phyloP scores from a whole-genome alignment of 2,329 filamentous ascomycete genomes.

The Beauveria scarabaeidicola region DNA sequence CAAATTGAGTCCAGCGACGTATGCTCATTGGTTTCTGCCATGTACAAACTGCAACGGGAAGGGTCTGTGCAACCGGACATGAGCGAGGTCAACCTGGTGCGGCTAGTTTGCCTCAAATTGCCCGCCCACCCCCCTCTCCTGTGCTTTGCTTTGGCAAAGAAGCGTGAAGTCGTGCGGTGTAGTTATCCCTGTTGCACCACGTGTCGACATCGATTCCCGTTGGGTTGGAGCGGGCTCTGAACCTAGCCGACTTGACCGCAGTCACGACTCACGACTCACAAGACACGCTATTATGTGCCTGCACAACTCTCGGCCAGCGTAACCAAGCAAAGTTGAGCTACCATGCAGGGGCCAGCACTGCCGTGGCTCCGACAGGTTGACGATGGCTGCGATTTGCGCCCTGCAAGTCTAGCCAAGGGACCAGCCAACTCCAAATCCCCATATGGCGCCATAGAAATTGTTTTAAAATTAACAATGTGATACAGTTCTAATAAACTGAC shows the following conservation, averaged over 20 bases:
- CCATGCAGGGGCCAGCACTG: neutral
- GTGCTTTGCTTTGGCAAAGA: neutral
- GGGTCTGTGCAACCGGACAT: neutral
- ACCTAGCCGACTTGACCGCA: neutral
- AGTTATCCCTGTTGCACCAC: constrained; percentile 10
- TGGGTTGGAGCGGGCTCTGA: neutral
- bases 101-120: too few relatives aligned
- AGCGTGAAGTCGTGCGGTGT: neutral
- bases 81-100: too few relatives aligned
- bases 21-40: neutral
- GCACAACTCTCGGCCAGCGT: neutral
- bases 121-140: too few relatives aligned
- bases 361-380: neutral
- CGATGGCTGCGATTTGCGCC: constrained; percentile 11
- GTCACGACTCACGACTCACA: neutral
- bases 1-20: neutral
- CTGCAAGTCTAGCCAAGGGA: constrained; percentile 6
- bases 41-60: neutral
- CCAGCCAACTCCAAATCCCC: neutral
- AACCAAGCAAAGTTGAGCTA: neutral
- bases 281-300: neutral
- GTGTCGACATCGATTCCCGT: constrained; percentile 10
- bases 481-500: neutral
- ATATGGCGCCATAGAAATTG: neutral
- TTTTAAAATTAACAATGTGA: neutral